Evolutionary conservation across 192 early-diverging fungal genomes (phyloP), one percentile per base, ranked within the genome.

Genomic region (Backusella circina): DNA sequence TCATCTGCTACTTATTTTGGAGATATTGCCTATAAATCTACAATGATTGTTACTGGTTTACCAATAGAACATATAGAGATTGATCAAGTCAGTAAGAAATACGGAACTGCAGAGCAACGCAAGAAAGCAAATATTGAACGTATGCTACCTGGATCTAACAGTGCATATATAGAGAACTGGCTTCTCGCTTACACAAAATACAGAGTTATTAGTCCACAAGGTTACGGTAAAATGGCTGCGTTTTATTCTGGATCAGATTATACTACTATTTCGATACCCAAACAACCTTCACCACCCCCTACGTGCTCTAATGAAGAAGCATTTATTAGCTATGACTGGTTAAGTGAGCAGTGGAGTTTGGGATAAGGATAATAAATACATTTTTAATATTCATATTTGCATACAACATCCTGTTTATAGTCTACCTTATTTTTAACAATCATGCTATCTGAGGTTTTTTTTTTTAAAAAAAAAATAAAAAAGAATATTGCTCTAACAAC

Each of bases 81-180:
- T 28, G 67, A 70, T 32, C 82, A 83, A 57, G 75, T 83, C 10
- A 75, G 78, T 3, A 79, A 83, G 26, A 61, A 61, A 61, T 83
- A 83, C 37, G 79, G 79, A 32, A 73, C 79, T 54, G 78, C 79
- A 9, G 72, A 75, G n/a, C 36, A 74, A 5, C 82, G 75, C 15
- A 57, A 65, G 13, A 57, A 74, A 31, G 72, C 73, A 16, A 79
- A 72, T 1, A 36, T 51, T 23, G 78, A 72, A 32, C 47, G 75
- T 26, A 79, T 73, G 74, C 32, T 69, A 15, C 75, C 75, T 10
- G 82, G 74, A 39, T 73, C 81, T 8, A 79, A 79, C 44, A 76
- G 79, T 35, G 82, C 84, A 28, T 64, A 81, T 12, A 82, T 85
- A 38, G 84, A 85, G 39, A 85, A 85, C 73, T 85, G 82, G 84